Percentiles rank a stretch among this genome's conserved stretches.
Evolutionary conservation across 768 basidiomycete species (phyloP).

Genomic region (Phlebiopsis flavidoalba): DNA sequence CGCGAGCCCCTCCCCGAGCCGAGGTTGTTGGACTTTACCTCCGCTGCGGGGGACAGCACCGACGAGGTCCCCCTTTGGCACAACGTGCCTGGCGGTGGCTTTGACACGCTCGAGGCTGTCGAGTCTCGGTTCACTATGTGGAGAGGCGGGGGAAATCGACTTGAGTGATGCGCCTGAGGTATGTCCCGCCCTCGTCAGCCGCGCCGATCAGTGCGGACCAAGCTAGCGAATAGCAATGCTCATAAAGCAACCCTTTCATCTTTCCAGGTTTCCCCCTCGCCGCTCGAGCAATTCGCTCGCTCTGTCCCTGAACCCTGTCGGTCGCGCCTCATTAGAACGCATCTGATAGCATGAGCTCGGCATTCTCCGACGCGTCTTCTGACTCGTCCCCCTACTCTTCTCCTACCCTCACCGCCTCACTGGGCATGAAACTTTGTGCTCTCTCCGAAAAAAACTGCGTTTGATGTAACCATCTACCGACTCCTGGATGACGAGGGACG

Average conservation of each 20-base stretch:
- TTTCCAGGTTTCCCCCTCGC: conserved; percentile 31
- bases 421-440: conserved; percentile 26
- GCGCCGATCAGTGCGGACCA: not conserved
- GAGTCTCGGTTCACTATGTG: conserved; percentile 3
- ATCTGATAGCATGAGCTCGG: conserved; percentile 13
- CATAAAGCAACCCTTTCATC: not conserved
- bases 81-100: conserved; percentile 4
- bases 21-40: not conserved
- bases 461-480: conserved; percentile 17
- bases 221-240: not conserved
- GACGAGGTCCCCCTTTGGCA: conserved; percentile 6
- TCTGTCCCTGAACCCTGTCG: conserved; percentile 51
- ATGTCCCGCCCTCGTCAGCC: conserved; percentile 2
- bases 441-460: conserved; percentile 31
- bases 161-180: conserved; percentile 17
- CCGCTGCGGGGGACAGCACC: conserved; percentile 2
- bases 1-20: conserved; percentile 16
- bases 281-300: conserved; percentile 40
- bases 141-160: conserved; percentile 8
- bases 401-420: conserved; percentile 14
- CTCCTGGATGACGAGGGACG: conserved; percentile 18
- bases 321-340: conserved; percentile 29
- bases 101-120: conserved; percentile 1
- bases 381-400: conserved; percentile 10
- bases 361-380: conserved; percentile 16